These are phyloP conservation scores for Nitzschia sp. DNA, from an alignment of 108 stramenopile genomes.

Conservation along the genomic window DNA sequence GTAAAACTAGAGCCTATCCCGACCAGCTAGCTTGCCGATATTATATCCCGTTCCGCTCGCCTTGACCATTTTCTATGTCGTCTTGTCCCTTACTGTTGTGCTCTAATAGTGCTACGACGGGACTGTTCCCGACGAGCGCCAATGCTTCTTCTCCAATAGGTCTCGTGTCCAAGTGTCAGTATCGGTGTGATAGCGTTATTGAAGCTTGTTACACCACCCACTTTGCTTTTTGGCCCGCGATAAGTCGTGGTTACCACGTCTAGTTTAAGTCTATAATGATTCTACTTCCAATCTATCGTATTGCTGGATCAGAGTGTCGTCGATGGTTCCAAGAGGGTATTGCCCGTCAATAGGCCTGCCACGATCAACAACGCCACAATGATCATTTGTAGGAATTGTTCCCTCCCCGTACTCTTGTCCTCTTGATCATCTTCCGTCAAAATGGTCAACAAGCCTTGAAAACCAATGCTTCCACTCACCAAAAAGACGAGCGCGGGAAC, in stretches of 20 bases:
- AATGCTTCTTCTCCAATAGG: too few species aligned
- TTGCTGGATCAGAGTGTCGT: constrained; percentile 11
- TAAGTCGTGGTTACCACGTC: neutral
- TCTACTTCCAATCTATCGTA: neutral
- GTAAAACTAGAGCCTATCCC: too few species aligned
- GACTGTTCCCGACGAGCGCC: too few species aligned
- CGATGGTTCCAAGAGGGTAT: constrained; percentile 6
- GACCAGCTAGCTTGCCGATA: too few species aligned
- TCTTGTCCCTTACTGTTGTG: too few species aligned
- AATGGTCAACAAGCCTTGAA: constrained; percentile 3
- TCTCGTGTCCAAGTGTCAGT: too few species aligned
- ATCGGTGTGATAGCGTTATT: too few species aligned
- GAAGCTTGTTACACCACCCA: too few species aligned
- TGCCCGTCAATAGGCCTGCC: constrained; percentile 12
- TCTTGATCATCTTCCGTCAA: neutral
- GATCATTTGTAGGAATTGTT: constrained; percentile 18
- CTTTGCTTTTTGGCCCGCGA: neutral
- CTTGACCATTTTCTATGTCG: too few species aligned
- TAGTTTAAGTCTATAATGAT: neutral
- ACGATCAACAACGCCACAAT: constrained; percentile 24
- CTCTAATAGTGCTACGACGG: too few species aligned
- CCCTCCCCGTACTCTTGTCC: constrained; percentile 1
- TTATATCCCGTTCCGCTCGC: too few species aligned
- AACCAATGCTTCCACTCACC: constrained; percentile 11
- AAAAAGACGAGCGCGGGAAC: constrained; percentile 3